Conservation (phyloP, 306 rosid species). For the Trichosanthes cucumerina region DNA sequence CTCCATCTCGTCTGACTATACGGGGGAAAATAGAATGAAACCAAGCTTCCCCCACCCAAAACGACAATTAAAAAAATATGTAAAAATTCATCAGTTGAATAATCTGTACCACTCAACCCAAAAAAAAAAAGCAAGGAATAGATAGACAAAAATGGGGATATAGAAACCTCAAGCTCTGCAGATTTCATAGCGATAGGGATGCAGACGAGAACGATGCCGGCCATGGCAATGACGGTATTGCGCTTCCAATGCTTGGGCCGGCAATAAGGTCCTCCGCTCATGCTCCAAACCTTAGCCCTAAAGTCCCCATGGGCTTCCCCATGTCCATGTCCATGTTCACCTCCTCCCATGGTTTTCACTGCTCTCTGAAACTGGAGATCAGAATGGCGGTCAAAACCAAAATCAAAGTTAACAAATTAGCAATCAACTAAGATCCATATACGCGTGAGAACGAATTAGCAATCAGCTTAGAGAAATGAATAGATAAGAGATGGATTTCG, state of each 20-base stretch:
- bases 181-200: conserved; percentile 94
- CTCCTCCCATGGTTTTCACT: conserved; percentile 48
- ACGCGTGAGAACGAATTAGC: neutral
- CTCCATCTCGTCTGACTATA: neutral
- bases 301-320: conserved; percentile 40
- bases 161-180: conserved; percentile 80
- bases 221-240: conserved; percentile 88
- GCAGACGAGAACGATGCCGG: conserved; percentile 73
- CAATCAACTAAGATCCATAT: neutral
- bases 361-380: conserved; percentile 6
- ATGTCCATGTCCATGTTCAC: conserved; percentile 38
- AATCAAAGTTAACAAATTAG: neutral
- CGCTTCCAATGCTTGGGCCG: conserved; percentile 96
- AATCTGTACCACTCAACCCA: neutral
- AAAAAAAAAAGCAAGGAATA: neutral
- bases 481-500: neutral
- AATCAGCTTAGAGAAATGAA: neutral
- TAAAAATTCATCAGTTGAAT: neutral
- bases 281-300: conserved; percentile 91
- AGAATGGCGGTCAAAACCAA: neutral
- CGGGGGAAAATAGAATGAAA: neutral
- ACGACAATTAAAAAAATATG: neutral
- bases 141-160: neutral
- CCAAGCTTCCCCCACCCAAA: neutral
- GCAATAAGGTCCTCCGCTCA: conserved; percentile 85